Base-by-base conservation (phyloP, 2,329 filamentous ascomycete genomes). In the Aureobasidium lini region DNA sequence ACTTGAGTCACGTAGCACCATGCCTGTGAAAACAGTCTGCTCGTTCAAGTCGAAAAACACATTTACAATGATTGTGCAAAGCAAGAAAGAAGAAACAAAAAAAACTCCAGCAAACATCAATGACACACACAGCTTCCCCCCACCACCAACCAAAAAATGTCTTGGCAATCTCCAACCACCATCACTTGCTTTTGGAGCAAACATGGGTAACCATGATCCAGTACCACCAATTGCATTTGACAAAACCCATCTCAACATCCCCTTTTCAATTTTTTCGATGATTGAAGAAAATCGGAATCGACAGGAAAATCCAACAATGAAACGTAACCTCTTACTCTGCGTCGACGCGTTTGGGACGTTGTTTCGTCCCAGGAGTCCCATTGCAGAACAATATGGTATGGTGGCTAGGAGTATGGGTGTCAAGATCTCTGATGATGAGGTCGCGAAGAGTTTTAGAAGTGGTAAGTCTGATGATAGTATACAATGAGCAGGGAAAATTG, bases 321-420 rank as follows among this genome's bases (percentile, higher is more conserved):
- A 66, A 57, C 63, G 66, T 16, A 81, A 82, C 61, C 74, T 86
- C 1, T 70, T 86, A 0, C 69, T 86, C 1, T 83, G 81, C 61
- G 81, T 87, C 57, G 84, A 87, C 67, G 84, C 84, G 4, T 86
- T 86, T 64, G 83, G 81, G n/a, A 87, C 84, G 0, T 72, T 87
- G 2, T 86, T 84, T 69, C 72, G 69, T 10, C 82, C 83, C 0
- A 77, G 73, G 50, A 65, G 66, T 9, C 72, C 81, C 1, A 77
- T 86, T 7, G 72, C 75, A 5, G 67, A 73, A 56, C 81, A 84
- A 64, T 87, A 87, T 67, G 76, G 71, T 39, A 70, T 76, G 18
- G 73, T 81, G 2, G 84, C 83, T 1, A 68, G 75, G 16, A 69
- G 75, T 56, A 75, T 80, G 66, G 82, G 83, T 84, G 42, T 64